Conservation (phyloP, 2,329 filamentous ascomycete species). For the Diaporthe eres region DNA sequence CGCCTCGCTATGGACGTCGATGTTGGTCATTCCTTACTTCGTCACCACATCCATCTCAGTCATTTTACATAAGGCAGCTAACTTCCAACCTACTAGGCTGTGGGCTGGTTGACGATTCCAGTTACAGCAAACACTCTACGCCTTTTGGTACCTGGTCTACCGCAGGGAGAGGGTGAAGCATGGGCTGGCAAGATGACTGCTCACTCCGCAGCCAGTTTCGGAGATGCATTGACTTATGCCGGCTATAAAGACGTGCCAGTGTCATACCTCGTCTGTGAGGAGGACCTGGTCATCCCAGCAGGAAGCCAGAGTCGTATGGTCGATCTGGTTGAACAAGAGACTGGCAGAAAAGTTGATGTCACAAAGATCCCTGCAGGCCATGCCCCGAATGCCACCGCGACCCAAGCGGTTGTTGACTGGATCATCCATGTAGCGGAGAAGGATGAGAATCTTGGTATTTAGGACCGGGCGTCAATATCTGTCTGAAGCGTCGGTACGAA, state of each 20-base stretch:
- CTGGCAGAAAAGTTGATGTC: background rate
- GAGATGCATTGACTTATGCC: background rate
- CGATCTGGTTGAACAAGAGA: background rate
- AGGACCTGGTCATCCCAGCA: background rate
- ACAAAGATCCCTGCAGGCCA: background rate
- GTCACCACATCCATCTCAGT: background rate
- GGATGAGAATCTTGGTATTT: background rate
- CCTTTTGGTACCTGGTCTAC: background rate
- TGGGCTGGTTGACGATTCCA: conserved; percentile 8
- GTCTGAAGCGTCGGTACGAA: background rate
- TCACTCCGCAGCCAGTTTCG: conserved; percentile 1
- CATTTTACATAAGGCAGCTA: background rate
- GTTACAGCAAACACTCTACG: background rate
- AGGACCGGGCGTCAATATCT: background rate
- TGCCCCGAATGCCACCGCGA: background rate
- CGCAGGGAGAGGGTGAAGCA: background rate
- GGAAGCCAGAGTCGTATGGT: background rate
- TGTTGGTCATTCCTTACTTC: background rate
- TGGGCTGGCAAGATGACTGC: background rate
- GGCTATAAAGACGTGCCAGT: conserved; percentile 7
- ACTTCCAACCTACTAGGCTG: background rate
- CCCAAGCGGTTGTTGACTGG: conserved; percentile 9
- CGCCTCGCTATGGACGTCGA: background rate
- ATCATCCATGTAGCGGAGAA: background rate
- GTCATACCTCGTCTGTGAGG: conserved; percentile 5